A percentile compares a stretch with the other conserved stretches of the same genome.
phyloP scores from a whole-genome alignment of 1,284 basidiomycete species.

The Cutaneotrichosporon arboriforme region DNA sequence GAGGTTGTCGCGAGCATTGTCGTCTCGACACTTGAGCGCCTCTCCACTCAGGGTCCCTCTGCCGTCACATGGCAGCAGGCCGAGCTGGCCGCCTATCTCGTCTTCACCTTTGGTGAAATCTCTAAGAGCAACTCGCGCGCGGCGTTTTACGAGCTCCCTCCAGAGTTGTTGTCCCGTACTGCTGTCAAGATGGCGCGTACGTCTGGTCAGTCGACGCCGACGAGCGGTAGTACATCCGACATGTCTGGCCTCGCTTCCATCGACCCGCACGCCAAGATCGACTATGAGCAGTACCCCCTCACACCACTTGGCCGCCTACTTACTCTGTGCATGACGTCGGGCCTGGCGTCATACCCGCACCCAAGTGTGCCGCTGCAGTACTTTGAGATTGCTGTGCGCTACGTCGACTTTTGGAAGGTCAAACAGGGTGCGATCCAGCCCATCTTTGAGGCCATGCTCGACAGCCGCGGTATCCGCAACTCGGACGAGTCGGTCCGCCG shows the following conservation, averaged over 20 bases:
- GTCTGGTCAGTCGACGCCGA: conserved; percentile 36
- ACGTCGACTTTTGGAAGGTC: conserved; percentile 93
- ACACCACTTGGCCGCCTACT: conserved; percentile 89
- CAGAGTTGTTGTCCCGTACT: conserved; percentile 39
- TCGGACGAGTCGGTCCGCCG: conserved; percentile 65
- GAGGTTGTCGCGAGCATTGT: conserved; percentile 48
- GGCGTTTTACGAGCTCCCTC: conserved; percentile 47
- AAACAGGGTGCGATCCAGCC: conserved; percentile 79
- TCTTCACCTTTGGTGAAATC: conserved; percentile 91
- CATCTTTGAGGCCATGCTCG: conserved; percentile 83
- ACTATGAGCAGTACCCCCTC: conserved; percentile 79
- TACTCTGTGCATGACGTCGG: conserved; percentile 73
- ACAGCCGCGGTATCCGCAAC: conserved; percentile 77
- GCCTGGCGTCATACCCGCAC: conserved; percentile 77
- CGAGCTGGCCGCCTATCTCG: conserved; percentile 84
- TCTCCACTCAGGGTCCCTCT: conserved; percentile 32
- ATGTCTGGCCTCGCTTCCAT: not conserved
- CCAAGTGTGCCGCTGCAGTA: conserved; percentile 85
- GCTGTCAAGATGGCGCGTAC: conserved; percentile 26
- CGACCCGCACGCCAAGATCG: conserved; percentile 53
- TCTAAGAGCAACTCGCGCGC: conserved; percentile 51
- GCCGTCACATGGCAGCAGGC: conserved; percentile 84
- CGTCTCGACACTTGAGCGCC: conserved; percentile 36
- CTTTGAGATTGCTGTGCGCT: conserved; percentile 88
- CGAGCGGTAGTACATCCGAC: not conserved